A percentile compares a stretch with the other conserved stretches of the same genome.
phyloP scores from a whole-genome alignment of 306 rosid species.

The Cicer bijugum region DNA sequence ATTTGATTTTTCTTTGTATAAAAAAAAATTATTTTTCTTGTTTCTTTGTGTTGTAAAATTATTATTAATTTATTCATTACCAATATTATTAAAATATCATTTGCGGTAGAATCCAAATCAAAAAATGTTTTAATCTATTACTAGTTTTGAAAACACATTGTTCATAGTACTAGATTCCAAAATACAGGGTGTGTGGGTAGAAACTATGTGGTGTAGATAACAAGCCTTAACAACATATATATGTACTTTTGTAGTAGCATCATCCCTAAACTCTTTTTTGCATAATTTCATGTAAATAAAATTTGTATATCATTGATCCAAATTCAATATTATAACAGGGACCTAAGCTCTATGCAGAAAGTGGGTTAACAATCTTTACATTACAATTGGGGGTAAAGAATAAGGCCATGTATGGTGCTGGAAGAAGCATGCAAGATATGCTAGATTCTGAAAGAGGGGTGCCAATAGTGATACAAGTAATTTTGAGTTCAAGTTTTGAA shows the following conservation, averaged over 20 bases:
- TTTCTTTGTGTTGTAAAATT: too few relatives aligned
- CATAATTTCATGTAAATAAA: not conserved
- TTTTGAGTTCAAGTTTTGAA: slow-evolving; percentile 51
- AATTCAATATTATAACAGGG: slow-evolving; percentile 51
- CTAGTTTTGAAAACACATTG: too few relatives aligned
- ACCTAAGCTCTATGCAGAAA: slow-evolving; percentile 63
- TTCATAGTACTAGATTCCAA: not conserved
- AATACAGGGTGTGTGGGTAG: not conserved
- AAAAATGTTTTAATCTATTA: too few relatives aligned
- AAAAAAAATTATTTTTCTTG: too few relatives aligned
- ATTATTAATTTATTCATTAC: too few relatives aligned
- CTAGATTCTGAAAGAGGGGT: slow-evolving; percentile 71
- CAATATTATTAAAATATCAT: too few relatives aligned
- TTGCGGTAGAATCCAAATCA: too few relatives aligned
- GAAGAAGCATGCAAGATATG: slow-evolving; percentile 83
- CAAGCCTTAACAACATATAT: not conserved
- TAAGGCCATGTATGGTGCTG: slow-evolving; percentile 89
- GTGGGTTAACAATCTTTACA: slow-evolving; percentile 57
- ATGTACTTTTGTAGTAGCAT: not conserved
- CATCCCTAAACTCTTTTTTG: not conserved
- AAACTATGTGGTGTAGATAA: not conserved
- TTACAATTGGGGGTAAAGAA: slow-evolving; percentile 59
- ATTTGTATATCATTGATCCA: not conserved
- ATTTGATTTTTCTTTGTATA: too few relatives aligned
- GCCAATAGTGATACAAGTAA: slow-evolving; percentile 52